These are phyloP conservation scores for Babesia bovis DNA, from an alignment of 169 alveolate species.

Conservation along the genomic window DNA sequence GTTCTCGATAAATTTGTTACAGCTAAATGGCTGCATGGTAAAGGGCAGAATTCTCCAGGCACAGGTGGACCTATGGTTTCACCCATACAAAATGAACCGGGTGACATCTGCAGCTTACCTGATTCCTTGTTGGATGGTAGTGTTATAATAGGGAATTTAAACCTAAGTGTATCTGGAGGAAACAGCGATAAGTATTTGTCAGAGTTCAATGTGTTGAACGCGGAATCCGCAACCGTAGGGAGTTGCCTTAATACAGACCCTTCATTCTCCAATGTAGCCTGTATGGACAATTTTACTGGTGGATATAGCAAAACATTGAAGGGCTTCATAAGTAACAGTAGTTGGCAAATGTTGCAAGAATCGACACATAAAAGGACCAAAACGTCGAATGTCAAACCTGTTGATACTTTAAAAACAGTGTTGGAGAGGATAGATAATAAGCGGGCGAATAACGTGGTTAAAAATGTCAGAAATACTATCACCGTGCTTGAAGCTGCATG, in stretches of 20 bases:
- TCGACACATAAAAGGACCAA: slow-evolving; percentile 10
- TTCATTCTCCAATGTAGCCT: background rate
- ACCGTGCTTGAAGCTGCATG: slow-evolving; percentile 68
- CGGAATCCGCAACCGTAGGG: background rate
- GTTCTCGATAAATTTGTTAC: slow-evolving; percentile 19
- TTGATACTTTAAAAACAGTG: slow-evolving; percentile 18
- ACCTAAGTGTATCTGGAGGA: background rate
- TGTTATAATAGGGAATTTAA: background rate
- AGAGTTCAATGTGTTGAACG: background rate
- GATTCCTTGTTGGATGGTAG: background rate
- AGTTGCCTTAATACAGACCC: background rate
- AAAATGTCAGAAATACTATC: slow-evolving; percentile 46
- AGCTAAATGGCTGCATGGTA: slow-evolving; percentile 20
- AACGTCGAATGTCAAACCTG: background rate
- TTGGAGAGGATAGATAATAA: slow-evolving; percentile 37
- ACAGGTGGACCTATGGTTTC: background rate
- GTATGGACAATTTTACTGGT: background rate
- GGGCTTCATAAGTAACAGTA: slow-evolving; percentile 8
- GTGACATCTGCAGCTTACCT: background rate
- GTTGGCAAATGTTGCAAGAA: slow-evolving; percentile 28
- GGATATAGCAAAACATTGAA: background rate
- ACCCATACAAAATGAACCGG: background rate
- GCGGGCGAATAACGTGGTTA: slow-evolving; percentile 15
- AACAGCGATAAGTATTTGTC: slow-evolving; percentile 1
- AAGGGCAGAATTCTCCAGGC: background rate